Percentiles rank a stretch among this genome's conserved stretches.
Conservation (phyloP, 1,284 basidiomycete genomes). For the Malassezia slooffiae region DNA sequence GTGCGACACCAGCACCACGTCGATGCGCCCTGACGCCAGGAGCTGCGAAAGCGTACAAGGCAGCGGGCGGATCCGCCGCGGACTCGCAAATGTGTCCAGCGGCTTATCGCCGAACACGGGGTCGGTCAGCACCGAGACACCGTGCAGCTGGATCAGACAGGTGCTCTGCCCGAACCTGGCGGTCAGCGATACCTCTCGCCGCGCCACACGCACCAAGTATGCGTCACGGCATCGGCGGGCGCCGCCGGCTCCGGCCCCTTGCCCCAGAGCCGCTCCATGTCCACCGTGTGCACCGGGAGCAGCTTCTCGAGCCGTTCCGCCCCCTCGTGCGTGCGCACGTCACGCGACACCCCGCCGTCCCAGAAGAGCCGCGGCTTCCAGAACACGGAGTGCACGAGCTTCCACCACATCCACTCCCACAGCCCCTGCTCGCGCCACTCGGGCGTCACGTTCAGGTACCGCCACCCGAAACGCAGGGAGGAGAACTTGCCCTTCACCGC, state of each 20-base stretch:
- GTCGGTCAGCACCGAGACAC: slow-evolving; percentile 51
- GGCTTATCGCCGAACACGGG: slow-evolving; percentile 50
- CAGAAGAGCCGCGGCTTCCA: slow-evolving; percentile 29
- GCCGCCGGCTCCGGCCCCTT: not conserved
- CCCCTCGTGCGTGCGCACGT: slow-evolving; percentile 19
- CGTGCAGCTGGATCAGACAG: slow-evolving; percentile 49
- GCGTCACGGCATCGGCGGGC: slow-evolving; percentile 11
- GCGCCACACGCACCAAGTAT: slow-evolving; percentile 31
- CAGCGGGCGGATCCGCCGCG: slow-evolving; percentile 47
- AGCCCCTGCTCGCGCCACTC: slow-evolving; percentile 52
- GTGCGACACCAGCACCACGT: slow-evolving; percentile 50
- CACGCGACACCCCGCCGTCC: slow-evolving; percentile 38
- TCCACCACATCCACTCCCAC: slow-evolving; percentile 37
- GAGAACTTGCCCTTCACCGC: slow-evolving; percentile 47
- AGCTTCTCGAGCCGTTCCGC: slow-evolving; percentile 19
- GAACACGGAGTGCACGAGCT: slow-evolving; percentile 22
- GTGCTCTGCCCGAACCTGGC: slow-evolving; percentile 35
- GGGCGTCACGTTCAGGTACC: slow-evolving; percentile 46
- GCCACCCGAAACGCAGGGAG: slow-evolving; percentile 24
- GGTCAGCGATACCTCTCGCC: too few species aligned
- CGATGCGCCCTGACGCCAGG: slow-evolving; percentile 38
- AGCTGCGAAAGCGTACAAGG: slow-evolving; percentile 49
- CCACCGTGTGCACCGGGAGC: slow-evolving; percentile 25
- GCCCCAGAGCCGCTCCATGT: slow-evolving; percentile 20
- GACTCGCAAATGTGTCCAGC: slow-evolving; percentile 47